These are phyloP conservation scores for Cutaneotrichosporon spelunceum DNA, from an alignment of 1,284 basidiomycete genomes.

Conservation along the genomic window DNA sequence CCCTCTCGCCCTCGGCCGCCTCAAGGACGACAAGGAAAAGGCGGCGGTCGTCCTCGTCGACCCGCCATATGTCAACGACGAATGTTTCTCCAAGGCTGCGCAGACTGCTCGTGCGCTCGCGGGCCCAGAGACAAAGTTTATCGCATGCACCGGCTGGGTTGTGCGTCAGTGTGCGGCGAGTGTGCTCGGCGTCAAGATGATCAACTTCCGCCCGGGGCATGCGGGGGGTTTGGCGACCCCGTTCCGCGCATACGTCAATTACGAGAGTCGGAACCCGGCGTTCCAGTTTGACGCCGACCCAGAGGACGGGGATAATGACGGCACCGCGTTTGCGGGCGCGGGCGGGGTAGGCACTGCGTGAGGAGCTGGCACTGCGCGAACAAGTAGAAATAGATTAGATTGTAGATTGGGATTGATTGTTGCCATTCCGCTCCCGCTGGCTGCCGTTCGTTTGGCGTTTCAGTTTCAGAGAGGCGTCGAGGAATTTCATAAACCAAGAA, in stretches of 20 bases:
- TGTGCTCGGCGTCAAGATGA: constrained; percentile 10
- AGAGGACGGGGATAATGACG: constrained; percentile 18
- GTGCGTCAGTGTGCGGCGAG: constrained; percentile 7
- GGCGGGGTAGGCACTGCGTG: constrained; percentile 2
- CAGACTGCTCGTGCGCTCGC: constrained; percentile 9
- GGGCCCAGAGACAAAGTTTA: constrained; percentile 6
- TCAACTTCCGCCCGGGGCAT: constrained; percentile 16
- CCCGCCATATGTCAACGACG: constrained; percentile 19
- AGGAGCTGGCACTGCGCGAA: no score
- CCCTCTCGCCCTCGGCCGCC: constrained; percentile 8
- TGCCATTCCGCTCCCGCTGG: no score
- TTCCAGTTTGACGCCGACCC: constrained; percentile 6
- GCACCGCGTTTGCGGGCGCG: constrained; percentile 11
- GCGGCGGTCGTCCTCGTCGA: constrained; percentile 16
- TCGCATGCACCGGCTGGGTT: constrained; percentile 17
- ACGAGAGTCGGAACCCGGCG: neutral
- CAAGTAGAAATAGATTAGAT: neutral
- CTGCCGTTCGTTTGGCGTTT: no score
- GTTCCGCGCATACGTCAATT: constrained; percentile 20
- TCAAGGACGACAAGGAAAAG: neutral
- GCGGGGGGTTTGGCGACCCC: constrained; percentile 17
- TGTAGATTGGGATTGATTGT: neutral
- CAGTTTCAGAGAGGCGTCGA: no score
- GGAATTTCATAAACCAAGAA: no score
- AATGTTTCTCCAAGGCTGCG: constrained; percentile 11